phyloP scores from a whole-genome alignment of 495 filamentous ascomycete species.

The Annulohypoxylon maeteangense region DNA sequence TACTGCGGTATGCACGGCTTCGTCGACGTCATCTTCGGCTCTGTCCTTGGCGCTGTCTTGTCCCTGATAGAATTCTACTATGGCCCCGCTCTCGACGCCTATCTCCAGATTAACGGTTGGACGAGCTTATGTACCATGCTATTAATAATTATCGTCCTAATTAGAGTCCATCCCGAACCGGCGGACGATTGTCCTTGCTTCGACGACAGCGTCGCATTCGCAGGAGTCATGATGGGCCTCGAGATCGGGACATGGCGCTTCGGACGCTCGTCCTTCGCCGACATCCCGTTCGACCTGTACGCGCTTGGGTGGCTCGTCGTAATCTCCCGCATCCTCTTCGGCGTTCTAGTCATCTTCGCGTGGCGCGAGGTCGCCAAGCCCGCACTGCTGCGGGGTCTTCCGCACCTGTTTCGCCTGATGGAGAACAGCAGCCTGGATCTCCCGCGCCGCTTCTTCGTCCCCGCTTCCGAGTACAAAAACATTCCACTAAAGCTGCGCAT shows the following conservation, averaged over 20 bases:
- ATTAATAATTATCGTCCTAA: slow-evolving; percentile 73
- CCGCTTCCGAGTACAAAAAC: slow-evolving; percentile 87
- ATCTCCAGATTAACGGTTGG: slow-evolving; percentile 67
- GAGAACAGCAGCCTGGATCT: slow-evolving; percentile 80
- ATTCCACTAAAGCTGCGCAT: slow-evolving; percentile 81
- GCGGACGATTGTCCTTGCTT: slow-evolving; percentile 98
- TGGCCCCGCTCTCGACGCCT: slow-evolving; percentile 73
- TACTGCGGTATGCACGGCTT: slow-evolving; percentile 99
- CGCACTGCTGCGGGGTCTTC: slow-evolving; percentile 75
- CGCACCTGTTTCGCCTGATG: slow-evolving; percentile 86
- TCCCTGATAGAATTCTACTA: slow-evolving; percentile 77
- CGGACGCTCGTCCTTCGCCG: slow-evolving; percentile 65
- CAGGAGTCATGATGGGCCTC: slow-evolving; percentile 85
- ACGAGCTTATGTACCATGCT: slow-evolving; percentile 68
- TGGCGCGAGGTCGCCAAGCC: slow-evolving; percentile 94
- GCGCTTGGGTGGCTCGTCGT: slow-evolving; percentile 70
- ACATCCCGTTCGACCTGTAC: slow-evolving; percentile 66
- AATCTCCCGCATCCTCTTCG: slow-evolving; percentile 73
- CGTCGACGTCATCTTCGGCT: slow-evolving; percentile 85
- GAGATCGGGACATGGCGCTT: slow-evolving; percentile 86
- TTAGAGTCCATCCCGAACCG: slow-evolving; percentile 93
- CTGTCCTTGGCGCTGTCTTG: slow-evolving; percentile 72
- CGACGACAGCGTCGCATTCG: slow-evolving; percentile 94
- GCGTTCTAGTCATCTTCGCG: slow-evolving; percentile 82
- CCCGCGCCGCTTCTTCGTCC: slow-evolving; percentile 88